Evolutionary conservation across 148 eudicot genomes (phyloP), one percentile per base, ranked within the genome.

Genomic region (Diospyros kaki): DNA sequence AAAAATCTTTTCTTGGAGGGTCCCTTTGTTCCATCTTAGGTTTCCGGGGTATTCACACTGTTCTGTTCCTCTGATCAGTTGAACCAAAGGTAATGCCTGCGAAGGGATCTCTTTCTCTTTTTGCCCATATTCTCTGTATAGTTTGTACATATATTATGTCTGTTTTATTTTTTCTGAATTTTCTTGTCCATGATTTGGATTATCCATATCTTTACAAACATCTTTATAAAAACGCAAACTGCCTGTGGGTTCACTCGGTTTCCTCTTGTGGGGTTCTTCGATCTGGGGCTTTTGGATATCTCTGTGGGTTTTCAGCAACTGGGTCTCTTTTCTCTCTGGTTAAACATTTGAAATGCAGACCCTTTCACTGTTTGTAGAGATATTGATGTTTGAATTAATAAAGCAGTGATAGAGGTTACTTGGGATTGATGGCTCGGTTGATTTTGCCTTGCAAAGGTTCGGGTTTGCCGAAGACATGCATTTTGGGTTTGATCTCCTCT

Each of bases 361-460:
- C 79, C 64, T 64, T 72, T 75, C 75, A 67, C 71, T 3, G 42
- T 69, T 72, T 68, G 10, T 61, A n/a, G 28, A 61, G 43, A 28
- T 76, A n/a, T 56, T 75, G 72, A 50, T 51, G 6, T 64, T 42
- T 28, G 15, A 48, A 56, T 12, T 72, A 52, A 56, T 45, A 48
- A 13, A 64, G 5, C 14, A 13, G 6, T 70, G 76, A 58, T 58
- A 54, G 74, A 54, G 74, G 73, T 73, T 75, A 46, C 64, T 82
- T 64, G 78, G 81, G 76, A 82, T 70, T 79, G 87, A 95, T 95
- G 98, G 97, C 98, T 84, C 89, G 97, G 74, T 86, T 95, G 90
- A 87, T 94, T 73, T 76, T 92, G 66, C 96, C 96, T 4, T 89
- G 87, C 88, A 90, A 85, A 82, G 84, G 83, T 81, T 84, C 86